Evolutionary conservation across 176 grass and related monocot species (phyloP).

Genomic region (Stipa capillata): DNA sequence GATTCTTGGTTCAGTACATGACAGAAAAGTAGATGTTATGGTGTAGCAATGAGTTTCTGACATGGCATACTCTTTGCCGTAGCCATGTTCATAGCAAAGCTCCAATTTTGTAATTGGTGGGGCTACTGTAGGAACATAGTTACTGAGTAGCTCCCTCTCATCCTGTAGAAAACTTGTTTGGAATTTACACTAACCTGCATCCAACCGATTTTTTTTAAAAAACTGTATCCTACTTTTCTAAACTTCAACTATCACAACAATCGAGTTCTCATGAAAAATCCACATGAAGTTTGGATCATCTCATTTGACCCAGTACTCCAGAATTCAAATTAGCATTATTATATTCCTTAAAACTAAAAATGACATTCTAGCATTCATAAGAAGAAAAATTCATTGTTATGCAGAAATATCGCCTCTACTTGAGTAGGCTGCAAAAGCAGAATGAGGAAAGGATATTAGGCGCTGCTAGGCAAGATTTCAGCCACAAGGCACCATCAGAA

Average conservation of each 20-base stretch:
- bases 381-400: constrained; percentile 20
- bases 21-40: not conserved
- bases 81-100: not conserved
- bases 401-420: constrained; percentile 99
- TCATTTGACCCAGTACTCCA: not conserved
- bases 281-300: not conserved
- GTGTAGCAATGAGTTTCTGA: not conserved
- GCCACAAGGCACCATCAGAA: constrained; percentile 33
- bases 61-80: not conserved
- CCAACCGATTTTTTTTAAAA: too few relatives aligned
- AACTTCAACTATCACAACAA: not conserved
- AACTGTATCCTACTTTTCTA: not conserved
- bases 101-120: not conserved
- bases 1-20: not conserved
- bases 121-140: not conserved
- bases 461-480: constrained; percentile 48
- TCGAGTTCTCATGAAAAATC: not conserved
- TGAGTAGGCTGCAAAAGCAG: constrained; percentile 96
- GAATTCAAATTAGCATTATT: constrained; percentile 14
- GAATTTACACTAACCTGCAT: not conserved
- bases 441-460: constrained; percentile 56
- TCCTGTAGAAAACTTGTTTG: not conserved
- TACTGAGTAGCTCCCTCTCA: not conserved
- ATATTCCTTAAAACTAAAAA: not conserved
- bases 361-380: constrained; percentile 4